Conservation (phyloP, 2,329 filamentous ascomycete genomes). For the Ascochyta viciae-villosae region DNA sequence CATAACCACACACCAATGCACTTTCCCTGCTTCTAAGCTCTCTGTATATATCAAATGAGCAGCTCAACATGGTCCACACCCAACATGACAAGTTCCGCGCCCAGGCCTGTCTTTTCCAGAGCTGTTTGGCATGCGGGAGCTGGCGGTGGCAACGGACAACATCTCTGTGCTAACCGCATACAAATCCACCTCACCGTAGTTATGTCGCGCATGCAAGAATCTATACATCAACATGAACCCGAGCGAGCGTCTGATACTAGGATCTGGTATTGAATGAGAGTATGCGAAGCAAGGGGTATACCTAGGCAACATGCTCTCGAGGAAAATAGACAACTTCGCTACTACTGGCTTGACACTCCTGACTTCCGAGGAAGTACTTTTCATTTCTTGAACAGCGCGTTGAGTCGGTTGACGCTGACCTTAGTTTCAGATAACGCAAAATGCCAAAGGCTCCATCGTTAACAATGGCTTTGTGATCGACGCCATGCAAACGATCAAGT, state of each 20-base stretch:
- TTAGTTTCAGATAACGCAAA: not conserved
- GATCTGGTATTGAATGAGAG: not conserved
- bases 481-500: not conserved
- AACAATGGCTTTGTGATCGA: not conserved
- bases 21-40: not conserved
- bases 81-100: not conserved
- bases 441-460: not conserved
- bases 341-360: slow-evolving; percentile 3
- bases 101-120: not conserved
- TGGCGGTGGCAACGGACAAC: not conserved
- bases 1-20: not conserved
- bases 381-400: not conserved
- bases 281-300: not conserved
- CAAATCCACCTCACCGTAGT: not conserved
- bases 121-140: not conserved
- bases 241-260: not conserved
- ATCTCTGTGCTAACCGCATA: not conserved
- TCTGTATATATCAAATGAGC: not conserved
- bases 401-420: no score
- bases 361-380: slow-evolving; percentile 6
- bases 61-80: not conserved
- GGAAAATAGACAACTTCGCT: not conserved
- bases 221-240: not conserved
- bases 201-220: not conserved
- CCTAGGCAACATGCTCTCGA: slow-evolving; percentile 6